Evolutionary conservation across 1,284 basidiomycete genomes (phyloP).

Genomic region (Phylloboletellus chloephorus): DNA sequence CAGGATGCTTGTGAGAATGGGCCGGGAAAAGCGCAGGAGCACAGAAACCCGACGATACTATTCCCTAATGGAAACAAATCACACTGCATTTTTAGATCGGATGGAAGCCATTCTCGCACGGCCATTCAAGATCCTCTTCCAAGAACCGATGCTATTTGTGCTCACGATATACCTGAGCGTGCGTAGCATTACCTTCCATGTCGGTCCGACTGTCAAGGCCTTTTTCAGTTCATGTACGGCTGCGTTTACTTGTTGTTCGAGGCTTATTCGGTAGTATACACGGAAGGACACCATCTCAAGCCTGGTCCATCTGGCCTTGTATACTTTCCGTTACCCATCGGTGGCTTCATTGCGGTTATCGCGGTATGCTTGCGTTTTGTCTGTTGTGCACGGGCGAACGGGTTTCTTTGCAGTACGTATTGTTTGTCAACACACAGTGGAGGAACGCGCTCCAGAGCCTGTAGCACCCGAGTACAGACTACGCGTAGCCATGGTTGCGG

Average conservation of each 20-base stretch:
- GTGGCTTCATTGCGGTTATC: constrained; percentile 44
- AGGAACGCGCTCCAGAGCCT: constrained; percentile 44
- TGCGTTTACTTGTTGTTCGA: constrained; percentile 59
- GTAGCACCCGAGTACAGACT: constrained; percentile 68
- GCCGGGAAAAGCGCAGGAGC: constrained; percentile 38
- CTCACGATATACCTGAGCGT: constrained; percentile 67
- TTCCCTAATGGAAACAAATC: constrained; percentile 43
- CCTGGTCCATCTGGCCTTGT: constrained; percentile 46
- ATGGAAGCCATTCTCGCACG: constrained; percentile 48
- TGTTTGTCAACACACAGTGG: constrained; percentile 48
- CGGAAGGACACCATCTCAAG: constrained; percentile 47
- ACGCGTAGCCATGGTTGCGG: constrained; percentile 48
- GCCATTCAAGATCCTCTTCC: constrained; percentile 64
- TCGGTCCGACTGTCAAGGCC: constrained; percentile 9
- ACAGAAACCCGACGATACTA: constrained; percentile 67
- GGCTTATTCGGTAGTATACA: constrained; percentile 56
- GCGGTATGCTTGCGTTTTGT: constrained; percentile 32
- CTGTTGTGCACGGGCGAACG: constrained; percentile 29
- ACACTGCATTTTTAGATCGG: constrained; percentile 37
- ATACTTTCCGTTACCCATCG: constrained; percentile 52
- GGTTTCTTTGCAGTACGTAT: constrained; percentile 37
- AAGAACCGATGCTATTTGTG: constrained; percentile 75
- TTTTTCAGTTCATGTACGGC: constrained; percentile 54
- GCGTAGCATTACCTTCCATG: constrained; percentile 24
- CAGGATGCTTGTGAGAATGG: constrained; percentile 44